Base-by-base conservation (phyloP, 768 basidiomycete genomes). In the Termitomyces sp. region DNA sequence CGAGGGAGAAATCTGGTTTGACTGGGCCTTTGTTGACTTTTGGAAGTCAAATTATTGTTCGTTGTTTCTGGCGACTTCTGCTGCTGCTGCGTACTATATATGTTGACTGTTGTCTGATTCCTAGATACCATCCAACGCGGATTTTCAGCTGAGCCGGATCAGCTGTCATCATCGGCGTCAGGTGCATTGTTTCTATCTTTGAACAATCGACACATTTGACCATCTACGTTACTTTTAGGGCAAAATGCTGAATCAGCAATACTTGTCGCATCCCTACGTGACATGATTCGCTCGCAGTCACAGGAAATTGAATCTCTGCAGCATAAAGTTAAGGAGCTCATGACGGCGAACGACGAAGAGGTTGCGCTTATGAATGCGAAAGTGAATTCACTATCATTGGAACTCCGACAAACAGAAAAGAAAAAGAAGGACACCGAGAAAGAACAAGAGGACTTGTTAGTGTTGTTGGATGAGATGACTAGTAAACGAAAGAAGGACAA, bases 1-100 rank as follows among this genome's bases (percentile, higher is more conserved):
- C 60, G 88, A 91, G 65, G 90, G 85, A 28, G 93, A 94, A 72
- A 80, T 97, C 39, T 98, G 97, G 97, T 91, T 98, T 67, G 95
- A 98, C 70, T 98, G 95, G 93, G 83, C 88, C 0, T 98, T 98
- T 72, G 85, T 97, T 6, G 97, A 99, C 71, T 99, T 98, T 70
- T 95, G 93, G 90, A 98, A 98, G 75, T 94, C 92, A 47, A 95
- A 96, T 67, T 97, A 94, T 67, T 92, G 96, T 96, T 65, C 68
- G 90, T 51, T 34, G 71, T 26, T 53, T 42, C 47, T 58, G 24
- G 6, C 5, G 55, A 48, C 45, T 4, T 34, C 42, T 37, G 31
- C 37, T 55, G 44, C 51, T 15, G 48, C 16, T n/a, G 28, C 41
- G 24, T n/a, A n/a, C n/a, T n/a, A n/a, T n/a, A 15, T 13, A 28